Conservation (phyloP, 2,329 filamentous ascomycete species). For the Sarocladium oryzae region DNA sequence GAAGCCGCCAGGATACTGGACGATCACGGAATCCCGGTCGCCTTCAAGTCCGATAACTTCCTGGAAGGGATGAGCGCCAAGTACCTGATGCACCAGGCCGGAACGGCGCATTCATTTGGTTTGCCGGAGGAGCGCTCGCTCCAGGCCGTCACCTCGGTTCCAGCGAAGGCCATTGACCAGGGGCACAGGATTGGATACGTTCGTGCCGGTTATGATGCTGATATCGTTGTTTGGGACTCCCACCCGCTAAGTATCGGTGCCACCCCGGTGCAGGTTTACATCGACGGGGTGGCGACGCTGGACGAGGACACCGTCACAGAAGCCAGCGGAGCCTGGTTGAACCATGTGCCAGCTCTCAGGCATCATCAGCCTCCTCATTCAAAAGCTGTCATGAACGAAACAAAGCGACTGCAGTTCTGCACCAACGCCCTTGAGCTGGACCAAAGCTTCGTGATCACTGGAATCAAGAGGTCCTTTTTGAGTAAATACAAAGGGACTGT, state of each 20-base stretch:
- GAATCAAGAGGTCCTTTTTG: neutral
- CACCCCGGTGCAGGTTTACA: constrained; percentile 39
- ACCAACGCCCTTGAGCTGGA: neutral
- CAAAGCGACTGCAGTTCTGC: neutral
- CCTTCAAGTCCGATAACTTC: constrained; percentile 37
- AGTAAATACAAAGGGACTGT: neutral
- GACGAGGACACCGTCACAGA: constrained; percentile 25
- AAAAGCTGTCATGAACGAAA: too few relatives aligned
- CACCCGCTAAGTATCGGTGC: constrained; percentile 40
- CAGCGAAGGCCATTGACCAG: constrained; percentile 35
- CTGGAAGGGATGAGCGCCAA: constrained; percentile 25
- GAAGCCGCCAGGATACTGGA: constrained; percentile 32
- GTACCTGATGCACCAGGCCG: constrained; percentile 35
- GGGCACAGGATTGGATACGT: constrained; percentile 37
- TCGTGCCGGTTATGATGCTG: constrained; percentile 16
- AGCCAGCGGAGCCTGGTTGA: constrained; percentile 21
- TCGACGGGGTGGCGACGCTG: constrained; percentile 35
- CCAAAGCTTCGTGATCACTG: neutral
- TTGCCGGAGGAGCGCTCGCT: constrained; percentile 33
- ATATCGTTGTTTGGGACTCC: constrained; percentile 35
- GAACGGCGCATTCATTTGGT: constrained; percentile 32
- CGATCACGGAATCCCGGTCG: constrained; percentile 32
- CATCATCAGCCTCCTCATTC: neutral
- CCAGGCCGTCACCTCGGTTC: constrained; percentile 38
- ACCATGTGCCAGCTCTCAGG: neutral